These are phyloP conservation scores for Helianthus tuberosus DNA, from an alignment of 129 eudicot genomes.

Conservation along the genomic window DNA sequence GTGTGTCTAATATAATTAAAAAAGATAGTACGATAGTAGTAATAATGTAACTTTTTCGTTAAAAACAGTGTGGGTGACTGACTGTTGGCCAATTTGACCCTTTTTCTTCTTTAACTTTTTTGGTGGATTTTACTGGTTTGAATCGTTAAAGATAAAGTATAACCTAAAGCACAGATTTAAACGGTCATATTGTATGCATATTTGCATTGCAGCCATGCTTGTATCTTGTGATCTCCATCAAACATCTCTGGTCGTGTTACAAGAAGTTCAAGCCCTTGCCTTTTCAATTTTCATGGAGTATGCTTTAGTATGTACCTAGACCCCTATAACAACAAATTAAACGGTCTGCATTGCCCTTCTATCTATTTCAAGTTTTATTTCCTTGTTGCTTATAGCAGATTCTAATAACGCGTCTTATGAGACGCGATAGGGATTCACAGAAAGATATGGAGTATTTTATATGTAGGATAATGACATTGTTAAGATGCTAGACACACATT, in stretches of 20 bases:
- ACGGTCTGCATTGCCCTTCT: neutral
- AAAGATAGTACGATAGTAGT: neutral
- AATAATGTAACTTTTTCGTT: neutral
- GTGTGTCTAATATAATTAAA: neutral
- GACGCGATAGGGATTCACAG: slow-evolving; percentile 16
- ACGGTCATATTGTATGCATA: neutral
- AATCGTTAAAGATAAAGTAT: neutral
- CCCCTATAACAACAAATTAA: neutral
- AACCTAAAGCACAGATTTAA: neutral
- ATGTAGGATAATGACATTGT: slow-evolving; percentile 17
- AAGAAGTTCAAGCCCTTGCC: slow-evolving; percentile 6
- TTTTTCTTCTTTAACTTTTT: neutral
- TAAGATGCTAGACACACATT: slow-evolving; percentile 20
- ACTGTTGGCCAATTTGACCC: neutral
- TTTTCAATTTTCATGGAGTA: slow-evolving; percentile 16
- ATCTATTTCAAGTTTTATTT: slow-evolving; percentile 1
- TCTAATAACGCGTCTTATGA: slow-evolving; percentile 18
- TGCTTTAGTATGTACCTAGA: slow-evolving; percentile 5
- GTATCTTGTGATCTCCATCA: slow-evolving; percentile 28
- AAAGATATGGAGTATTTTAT: slow-evolving; percentile 21
- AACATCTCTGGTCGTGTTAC: slow-evolving; percentile 4
- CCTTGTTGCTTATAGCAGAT: slow-evolving; percentile 19
- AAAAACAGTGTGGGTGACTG: neutral
- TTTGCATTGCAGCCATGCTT: slow-evolving; percentile 23
- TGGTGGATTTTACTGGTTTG: neutral